Base-by-base conservation (phyloP, 345 rosid species). In the Ceriops decandra region DNA sequence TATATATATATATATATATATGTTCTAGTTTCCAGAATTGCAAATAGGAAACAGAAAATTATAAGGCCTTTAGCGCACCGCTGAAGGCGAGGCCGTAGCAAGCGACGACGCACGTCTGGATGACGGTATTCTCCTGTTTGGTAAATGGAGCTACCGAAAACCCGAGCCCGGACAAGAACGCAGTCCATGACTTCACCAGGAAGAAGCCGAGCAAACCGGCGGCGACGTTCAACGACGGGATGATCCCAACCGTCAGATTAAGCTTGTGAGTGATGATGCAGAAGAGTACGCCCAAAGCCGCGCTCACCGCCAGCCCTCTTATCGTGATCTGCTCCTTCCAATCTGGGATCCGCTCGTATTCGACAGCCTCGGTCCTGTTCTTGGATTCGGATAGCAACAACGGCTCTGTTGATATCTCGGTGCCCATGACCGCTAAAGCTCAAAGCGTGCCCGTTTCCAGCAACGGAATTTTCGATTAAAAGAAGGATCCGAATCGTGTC, bases 101-200 rank as follows among this genome's bases (percentile, higher is more conserved):
- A 42, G 97, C 98, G 20, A 93, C 98, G n/a, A 93, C 96, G 68
- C 97, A 89, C 56, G 98, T 93, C 76, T 93, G 98, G 46, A 93
- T 87, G 57, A 93, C 96, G 38, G 97, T 87, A 78, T 90, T 90
- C 85, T 93, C 98, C 77, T 93, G 96, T 75, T 88, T 86, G 19
- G 97, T 90, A 65, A 93, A 93, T 0, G 93, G 97, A 63, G 79
- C 68, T 32, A 84, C 79, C 6, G 81, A 68, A 69, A 87, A 68
- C 9, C 98, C 98, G 9, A 90, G 76, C 66, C 77, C 78, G 31
- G 88, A 76, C 47, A 89, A 66, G 66, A 87, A 77, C 21, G 87
- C 90, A 11, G 91, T 89, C 98, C 97, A 93, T 10, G 97, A 93
- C 66, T 93, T 89, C 38, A 90, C 89, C 28, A 89, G 86, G 86